Conservation (phyloP, 192 early-diverging fungal genomes). For the Thoreauomyces humboldtii region DNA sequence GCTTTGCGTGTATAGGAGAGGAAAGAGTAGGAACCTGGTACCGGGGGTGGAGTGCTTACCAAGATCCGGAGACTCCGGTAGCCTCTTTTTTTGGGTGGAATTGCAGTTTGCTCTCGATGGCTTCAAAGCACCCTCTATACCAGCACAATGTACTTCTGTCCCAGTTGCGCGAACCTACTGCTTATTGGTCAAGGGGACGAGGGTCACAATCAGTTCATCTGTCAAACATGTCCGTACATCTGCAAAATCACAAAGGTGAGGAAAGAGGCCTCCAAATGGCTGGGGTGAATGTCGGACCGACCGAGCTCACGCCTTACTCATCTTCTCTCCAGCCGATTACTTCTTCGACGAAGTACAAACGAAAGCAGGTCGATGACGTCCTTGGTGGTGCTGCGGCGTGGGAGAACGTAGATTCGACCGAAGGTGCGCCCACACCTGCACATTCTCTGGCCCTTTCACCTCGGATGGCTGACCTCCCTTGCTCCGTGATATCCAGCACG, state of each 20-base stretch:
- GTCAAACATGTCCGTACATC: constrained; percentile 88
- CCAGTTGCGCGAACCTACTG: constrained; percentile 82
- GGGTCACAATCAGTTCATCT: constrained; percentile 65
- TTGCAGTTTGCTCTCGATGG: too few relatives aligned
- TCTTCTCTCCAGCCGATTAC: constrained; percentile 44
- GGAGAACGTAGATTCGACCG: constrained; percentile 75
- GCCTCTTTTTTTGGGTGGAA: too few relatives aligned
- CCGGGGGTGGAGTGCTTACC: too few relatives aligned
- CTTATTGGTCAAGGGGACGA: constrained; percentile 57
- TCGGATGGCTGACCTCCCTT: background rate
- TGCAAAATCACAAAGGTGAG: constrained; percentile 59
- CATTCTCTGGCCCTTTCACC: too few relatives aligned
- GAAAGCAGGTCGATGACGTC: constrained; percentile 90
- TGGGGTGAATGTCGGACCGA: too few relatives aligned
- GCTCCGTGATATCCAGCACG: constrained; percentile 15
- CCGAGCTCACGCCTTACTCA: too few relatives aligned
- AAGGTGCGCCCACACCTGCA: constrained; percentile 20
- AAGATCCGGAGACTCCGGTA: too few relatives aligned
- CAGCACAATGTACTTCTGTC: constrained; percentile 84
- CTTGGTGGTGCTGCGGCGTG: constrained; percentile 87
- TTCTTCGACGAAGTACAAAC: constrained; percentile 63
- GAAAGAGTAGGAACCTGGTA: too few relatives aligned
- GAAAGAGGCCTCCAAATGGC: background rate
- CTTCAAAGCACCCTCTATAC: too few relatives aligned
- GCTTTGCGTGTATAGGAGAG: too few relatives aligned